Base-by-base conservation (phyloP, 2,329 filamentous ascomycete genomes). In the Ceratocystis alfenasii region DNA sequence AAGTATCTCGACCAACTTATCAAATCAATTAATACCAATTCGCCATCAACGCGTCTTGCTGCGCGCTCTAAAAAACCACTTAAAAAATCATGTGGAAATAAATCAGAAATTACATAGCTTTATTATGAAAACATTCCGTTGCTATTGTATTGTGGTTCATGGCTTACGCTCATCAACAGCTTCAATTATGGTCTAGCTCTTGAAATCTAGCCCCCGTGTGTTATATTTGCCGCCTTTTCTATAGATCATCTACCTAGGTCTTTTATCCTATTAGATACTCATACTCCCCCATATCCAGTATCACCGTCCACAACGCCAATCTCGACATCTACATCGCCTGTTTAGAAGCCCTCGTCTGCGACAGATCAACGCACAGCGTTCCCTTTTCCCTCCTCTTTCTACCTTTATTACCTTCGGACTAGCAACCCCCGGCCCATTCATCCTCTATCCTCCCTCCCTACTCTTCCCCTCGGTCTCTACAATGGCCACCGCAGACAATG, bases 401-500 rank as follows among this genome's bases (percentile, higher is more conserved):
- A 7, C 8, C 8, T 53, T 12, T 12, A 53, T 10, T 25, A 3
- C 3, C 6, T 53, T 10, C 20, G 20, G 20, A 6, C 25, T 17
- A n/a, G 53, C 28, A 25, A 5, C 46, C 22, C 10, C 17, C 22
- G 17, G 6, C n/a, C 46, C 46, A 50, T 7, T 50, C 46, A 12
- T 22, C 46, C 17, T 30, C 15, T n/a, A 10, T 30, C 28, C 53
- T 59, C 25, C 22, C 25, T 12, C 20, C 4, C 10, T 12, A 30
- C 20, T 3, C n/a, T 30, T n/a, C 17, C 28, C 22, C 22, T 57
- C 53, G 10, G 22, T 17, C 22, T 30, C 53, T 59, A 17, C 53
- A 36, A 59, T 59, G 55, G 17, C 36, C n/a, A 50, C 8, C 46
- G 22, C 63, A 20, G 59, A 60, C 17, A 55, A 64, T 30, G 61